Base-by-base conservation (phyloP, 495 filamentous ascomycete genomes). In the Aspergillus cristatus region DNA sequence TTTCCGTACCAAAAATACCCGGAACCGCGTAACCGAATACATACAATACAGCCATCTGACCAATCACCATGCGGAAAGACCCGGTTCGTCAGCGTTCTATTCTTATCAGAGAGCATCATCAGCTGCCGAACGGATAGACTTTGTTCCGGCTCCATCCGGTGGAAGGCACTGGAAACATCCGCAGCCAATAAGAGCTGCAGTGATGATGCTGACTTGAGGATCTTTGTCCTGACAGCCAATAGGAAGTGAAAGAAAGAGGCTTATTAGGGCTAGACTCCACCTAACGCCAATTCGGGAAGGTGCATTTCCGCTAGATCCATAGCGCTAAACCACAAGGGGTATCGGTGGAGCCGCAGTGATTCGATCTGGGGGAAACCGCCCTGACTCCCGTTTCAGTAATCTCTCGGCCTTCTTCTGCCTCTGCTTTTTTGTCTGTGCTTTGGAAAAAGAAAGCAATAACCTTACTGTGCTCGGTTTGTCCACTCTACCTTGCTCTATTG, bases 311-410 rank as follows among this genome's bases (percentile, higher is more conserved):
- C 41, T 35, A 28, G 40, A 26, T 43, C 50, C 40, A 34, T 17
- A 13, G 14, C 31, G 32, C 53, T 57, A 65, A 45, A 47, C 59
- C 47, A 25, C 37, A 55, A 51, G 33, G 40, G 53, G 53, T 12
- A 39, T 25, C 38, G 48, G 57, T 65, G 62, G 62, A 55, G 50
- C 46, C 30, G 37, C 25, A 34, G 39, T 41, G 38, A 43, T 53
- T 41, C 47, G 46, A 61, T 65, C 57, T 58, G 54, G 57, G 51
- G 13, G 28, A 30, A 30, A 3, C 3, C 28, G 4, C 5, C 28
- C 28, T 3, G 3, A 30, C 28, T 14, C 4, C 20, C 20, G 4
- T 4, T 24, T 24, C 4, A n/a, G n/a, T n/a, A n/a, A n/a, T n/a
- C n/a, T n/a, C n/a, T n/a, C n/a, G n/a, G n/a, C n/a, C n/a, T n/a